Conservation (phyloP, 768 basidiomycete genomes). For the Pisolithus orientalis region DNA sequence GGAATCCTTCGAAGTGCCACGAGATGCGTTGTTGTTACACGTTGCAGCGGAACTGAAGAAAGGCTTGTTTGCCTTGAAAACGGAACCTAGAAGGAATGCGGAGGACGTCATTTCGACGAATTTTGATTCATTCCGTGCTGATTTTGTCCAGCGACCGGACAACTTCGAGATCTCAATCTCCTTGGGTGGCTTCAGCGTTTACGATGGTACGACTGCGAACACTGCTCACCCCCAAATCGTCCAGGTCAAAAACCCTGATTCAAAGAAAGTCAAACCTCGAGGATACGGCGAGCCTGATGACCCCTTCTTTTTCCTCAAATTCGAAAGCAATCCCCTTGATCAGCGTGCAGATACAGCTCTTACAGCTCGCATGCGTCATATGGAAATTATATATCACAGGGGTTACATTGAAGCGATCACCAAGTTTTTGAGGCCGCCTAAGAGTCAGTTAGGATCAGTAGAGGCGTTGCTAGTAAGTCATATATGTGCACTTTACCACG, state of each 20-base stretch:
- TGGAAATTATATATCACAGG: constrained; percentile 95
- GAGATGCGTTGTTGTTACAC: constrained; percentile 74
- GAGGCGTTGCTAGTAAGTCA: constrained; percentile 76
- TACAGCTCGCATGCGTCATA: constrained; percentile 84
- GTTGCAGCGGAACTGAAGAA: constrained; percentile 74
- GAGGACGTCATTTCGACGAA: constrained; percentile 79
- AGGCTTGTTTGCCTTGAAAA: constrained; percentile 81
- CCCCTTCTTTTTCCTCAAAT: constrained; percentile 85
- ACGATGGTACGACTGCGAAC: constrained; percentile 80
- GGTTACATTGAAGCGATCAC: constrained; percentile 91
- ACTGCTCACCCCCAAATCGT: constrained; percentile 90
- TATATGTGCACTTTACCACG: neutral
- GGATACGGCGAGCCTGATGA: constrained; percentile 29
- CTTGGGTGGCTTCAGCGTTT: constrained; percentile 80
- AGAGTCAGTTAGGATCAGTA: constrained; percentile 92
- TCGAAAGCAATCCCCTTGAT: constrained; percentile 89
- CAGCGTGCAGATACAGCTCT: constrained; percentile 87
- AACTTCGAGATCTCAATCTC: constrained; percentile 83
- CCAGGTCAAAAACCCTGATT: constrained; percentile 52
- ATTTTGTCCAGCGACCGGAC: constrained; percentile 77
- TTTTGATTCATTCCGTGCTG: constrained; percentile 82
- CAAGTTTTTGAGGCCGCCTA: constrained; percentile 89
- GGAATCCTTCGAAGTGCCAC: constrained; percentile 62
- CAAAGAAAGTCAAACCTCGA: constrained; percentile 30
- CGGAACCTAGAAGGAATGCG: constrained; percentile 57